Conservation (phyloP, 768 basidiomycete species). For the Cyathus striatus region DNA sequence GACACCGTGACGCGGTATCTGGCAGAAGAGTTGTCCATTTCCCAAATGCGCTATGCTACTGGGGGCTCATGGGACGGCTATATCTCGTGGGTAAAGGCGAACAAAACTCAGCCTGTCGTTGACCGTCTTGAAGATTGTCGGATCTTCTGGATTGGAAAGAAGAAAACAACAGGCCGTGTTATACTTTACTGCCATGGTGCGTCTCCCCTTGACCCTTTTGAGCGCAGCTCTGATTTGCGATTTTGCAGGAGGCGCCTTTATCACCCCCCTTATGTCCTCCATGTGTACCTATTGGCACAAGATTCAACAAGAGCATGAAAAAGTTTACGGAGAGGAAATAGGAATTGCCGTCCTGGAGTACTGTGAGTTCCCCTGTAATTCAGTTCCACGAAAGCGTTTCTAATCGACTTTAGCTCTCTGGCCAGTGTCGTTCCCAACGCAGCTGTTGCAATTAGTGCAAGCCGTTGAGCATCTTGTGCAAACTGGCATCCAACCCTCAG, state of each 20-base stretch:
- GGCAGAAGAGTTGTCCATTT: conserved; percentile 6
- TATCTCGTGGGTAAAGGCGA: conserved; percentile 14
- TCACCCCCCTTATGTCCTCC: conserved; percentile 14
- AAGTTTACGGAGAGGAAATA: conserved; percentile 8
- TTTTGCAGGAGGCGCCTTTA: conserved; percentile 19
- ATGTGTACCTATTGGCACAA: conserved; percentile 18
- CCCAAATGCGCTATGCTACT: conserved; percentile 17
- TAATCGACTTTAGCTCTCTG: conserved; percentile 15
- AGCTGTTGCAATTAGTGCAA: conserved; percentile 18
- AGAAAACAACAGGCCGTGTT: conserved; percentile 23
- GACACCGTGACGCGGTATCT: conserved; percentile 13
- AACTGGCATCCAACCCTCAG: conserved; percentile 13
- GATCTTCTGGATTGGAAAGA: conserved; percentile 28
- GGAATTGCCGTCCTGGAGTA: conserved; percentile 20
- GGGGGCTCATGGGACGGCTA: conserved; percentile 17
- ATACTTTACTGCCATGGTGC: conserved; percentile 26
- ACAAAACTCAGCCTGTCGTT: conserved; percentile 12
- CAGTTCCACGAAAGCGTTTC: background rate
- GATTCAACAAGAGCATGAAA: conserved; percentile 8
- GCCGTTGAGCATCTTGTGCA: conserved; percentile 22
- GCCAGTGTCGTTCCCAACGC: conserved; percentile 25
- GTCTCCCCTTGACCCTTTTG: background rate
- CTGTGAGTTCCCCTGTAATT: conserved; percentile 7
- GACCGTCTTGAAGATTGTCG: conserved; percentile 22
- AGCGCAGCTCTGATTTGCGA: background rate